Evolutionary conservation across 1,284 basidiomycete genomes (phyloP), one percentile per base, ranked within the genome.

Genomic region (Ceratobasidium papillatum): DNA sequence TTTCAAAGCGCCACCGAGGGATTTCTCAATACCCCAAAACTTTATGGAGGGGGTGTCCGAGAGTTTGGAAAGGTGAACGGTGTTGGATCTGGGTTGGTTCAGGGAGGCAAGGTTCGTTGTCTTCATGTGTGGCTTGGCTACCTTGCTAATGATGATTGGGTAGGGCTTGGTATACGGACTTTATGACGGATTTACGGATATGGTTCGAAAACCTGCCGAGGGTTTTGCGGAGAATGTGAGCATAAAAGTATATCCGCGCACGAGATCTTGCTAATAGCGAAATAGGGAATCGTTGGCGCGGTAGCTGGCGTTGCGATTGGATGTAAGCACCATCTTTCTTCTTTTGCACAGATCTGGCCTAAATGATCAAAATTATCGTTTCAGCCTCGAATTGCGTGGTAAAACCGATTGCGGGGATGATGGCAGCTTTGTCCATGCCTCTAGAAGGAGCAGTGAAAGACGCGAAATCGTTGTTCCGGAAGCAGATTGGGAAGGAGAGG

Each of bases 111-210:
- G 81, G 84, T 84, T 25, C 30, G 69, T 38, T n/a, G 0, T 47
- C 8, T 27, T n/a, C n/a, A n/a, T n/a, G n/a, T n/a, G n/a, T n/a
- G n/a, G n/a, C n/a, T n/a, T n/a, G n/a, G n/a, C n/a, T n/a, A n/a
- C 4, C 25, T 41, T 32, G 22, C 17, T 32, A 43, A 58, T 34
- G 63, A 17, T 14, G 8, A 45, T 32, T 43, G 27, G 76, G 0
- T 81, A 81, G 80, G 77, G 81, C 81, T 8, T 75, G 82, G 9
- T 80, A 78, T 45, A 82, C 78, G 65, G 82, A 85, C 2, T 84
- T 58, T 86, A 84, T 77, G 87, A 88, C 77, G 87, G 86, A 14
- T 85, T 88, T 64, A 85, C 85, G 0, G 87, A 86, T 1, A 80
- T 88, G 2, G 83, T 87, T 19, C 83, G 80, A 17, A 86, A 87